Percentiles rank a stretch among this genome's conserved stretches.
These are phyloP conservation scores for Hippophae tibetana DNA, from an alignment of 306 rosid species.

Conservation along the genomic window DNA sequence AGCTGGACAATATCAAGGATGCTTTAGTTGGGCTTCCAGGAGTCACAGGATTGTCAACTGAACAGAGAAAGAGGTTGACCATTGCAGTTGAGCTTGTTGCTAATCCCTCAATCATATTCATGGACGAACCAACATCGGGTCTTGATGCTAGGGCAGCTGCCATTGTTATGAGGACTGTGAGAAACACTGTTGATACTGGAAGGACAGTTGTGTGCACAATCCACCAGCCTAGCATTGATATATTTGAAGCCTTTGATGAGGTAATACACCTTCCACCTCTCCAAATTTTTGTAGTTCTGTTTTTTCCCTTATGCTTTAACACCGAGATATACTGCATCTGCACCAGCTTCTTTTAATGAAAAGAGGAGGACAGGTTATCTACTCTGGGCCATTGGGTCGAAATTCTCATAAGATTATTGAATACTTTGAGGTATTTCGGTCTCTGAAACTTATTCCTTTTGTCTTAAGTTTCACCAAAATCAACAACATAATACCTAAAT, in stretches of 20 bases:
- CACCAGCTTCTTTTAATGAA: conserved; percentile 45
- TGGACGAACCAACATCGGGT: conserved; percentile 95
- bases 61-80: conserved; percentile 74
- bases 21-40: conserved; percentile 82
- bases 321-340: too few relatives aligned
- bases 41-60: conserved; percentile 70
- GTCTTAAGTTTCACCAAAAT: not conserved
- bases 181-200: conserved; percentile 83
- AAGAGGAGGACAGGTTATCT: conserved; percentile 78
- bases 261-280: too few relatives aligned
- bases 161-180: conserved; percentile 79
- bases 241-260: conserved; percentile 90
- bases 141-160: conserved; percentile 89
- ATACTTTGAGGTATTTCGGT: conserved; percentile 50
- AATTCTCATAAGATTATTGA: conserved; percentile 54
- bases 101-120: conserved; percentile 80
- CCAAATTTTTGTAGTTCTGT: too few relatives aligned
- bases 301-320: too few relatives aligned
- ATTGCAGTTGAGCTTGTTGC: conserved; percentile 84
- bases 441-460: not conserved
- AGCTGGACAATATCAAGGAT: conserved; percentile 43
- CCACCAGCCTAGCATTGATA: conserved; percentile 88
- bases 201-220: conserved; percentile 89
- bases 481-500: not conserved
- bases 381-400: conserved; percentile 65